Base-by-base conservation (phyloP, 805 yeast genomes). In the Wickerhamiella allomyrinae region DNA sequence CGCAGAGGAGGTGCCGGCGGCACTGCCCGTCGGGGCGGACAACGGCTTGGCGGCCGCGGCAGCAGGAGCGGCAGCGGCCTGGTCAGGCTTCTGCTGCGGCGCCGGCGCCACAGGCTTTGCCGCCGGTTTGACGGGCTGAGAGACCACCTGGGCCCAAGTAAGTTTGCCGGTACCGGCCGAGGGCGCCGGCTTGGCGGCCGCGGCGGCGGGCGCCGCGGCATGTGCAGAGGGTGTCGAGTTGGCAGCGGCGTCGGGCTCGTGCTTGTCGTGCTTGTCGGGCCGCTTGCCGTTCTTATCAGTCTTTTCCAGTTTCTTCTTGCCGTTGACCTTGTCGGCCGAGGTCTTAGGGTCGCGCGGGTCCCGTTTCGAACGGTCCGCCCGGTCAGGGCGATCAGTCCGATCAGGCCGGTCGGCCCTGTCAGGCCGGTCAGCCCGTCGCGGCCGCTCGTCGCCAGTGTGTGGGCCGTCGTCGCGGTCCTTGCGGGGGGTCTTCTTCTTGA, bases 381-480 rank as follows among this genome's bases (percentile, higher is more conserved):
- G 41, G 14, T 39, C 41, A 11, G 20, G 40, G 25, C 35, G 41
- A 21, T 15, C 36, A 8, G 20, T 17, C 8, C 31, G 31, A 14
- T 27, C 14, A 17, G 29, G 9, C n/a, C 14, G 34, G 22, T 34
- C 37, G 35, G 20, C 2, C 29, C 23, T 14, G 23, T 23, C 23
- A 11, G 43, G 7, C n/a, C 33, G 21, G 36, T 34, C 35, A 29
- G 36, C 40, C 31, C 21, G 21, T 31, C 35, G 42, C 17, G 20
- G 22, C 14, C 29, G 29, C 21, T 9, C 21, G 4, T 14, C 22
- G 36, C 44, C 21, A 3, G 21, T 36, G 14, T 24, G 29, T 39
- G 29, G 10, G 31, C 21, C 5, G 5, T 58, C 67, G 66, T 61
- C 74, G 63, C 70, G 68, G 44, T 72, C 73, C 60, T 77, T 80